phyloP scores from a whole-genome alignment of 495 filamentous ascomycete species.

The Lasiosphaeris hirsuta region DNA sequence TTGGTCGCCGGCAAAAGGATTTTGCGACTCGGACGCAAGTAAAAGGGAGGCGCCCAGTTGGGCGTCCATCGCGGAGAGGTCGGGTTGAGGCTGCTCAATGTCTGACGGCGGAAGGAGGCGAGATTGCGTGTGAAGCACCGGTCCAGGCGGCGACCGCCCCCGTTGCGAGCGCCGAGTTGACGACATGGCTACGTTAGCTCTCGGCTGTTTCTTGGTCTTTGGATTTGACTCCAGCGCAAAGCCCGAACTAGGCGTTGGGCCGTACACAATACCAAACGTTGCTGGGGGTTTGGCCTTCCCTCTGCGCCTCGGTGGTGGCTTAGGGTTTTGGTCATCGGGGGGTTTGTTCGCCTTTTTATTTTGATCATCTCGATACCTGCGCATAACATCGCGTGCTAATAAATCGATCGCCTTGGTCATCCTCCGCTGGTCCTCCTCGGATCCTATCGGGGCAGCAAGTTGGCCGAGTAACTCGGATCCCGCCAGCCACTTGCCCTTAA shows the following conservation, averaged over 20 bases:
- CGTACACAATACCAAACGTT: no score
- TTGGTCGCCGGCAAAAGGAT: constrained; percentile 9
- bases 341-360: constrained; percentile 39
- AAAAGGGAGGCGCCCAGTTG: constrained; percentile 6
- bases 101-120: constrained; percentile 16
- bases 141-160: background rate
- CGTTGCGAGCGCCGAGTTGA: constrained; percentile 1
- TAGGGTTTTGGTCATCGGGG: constrained; percentile 10
- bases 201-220: background rate
- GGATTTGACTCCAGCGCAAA: no score
- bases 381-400: constrained; percentile 70
- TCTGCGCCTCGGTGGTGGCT: background rate
- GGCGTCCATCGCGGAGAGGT: constrained; percentile 14
- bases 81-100: background rate
- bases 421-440: constrained; percentile 51
- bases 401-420: constrained; percentile 67
- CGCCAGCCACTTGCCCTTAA: constrained; percentile 67
- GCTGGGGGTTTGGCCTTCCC: background rate
- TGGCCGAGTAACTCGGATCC: constrained; percentile 54
- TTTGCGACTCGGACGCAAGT: background rate
- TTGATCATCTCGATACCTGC: constrained; percentile 66
- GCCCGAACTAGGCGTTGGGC: no score
- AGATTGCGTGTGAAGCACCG: constrained; percentile 8
- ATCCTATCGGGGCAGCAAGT: constrained; percentile 51
- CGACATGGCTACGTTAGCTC: background rate